Evolutionary conservation across 331 rosid genomes (phyloP).

Genomic region (Rhamnella rubrinervis): DNA sequence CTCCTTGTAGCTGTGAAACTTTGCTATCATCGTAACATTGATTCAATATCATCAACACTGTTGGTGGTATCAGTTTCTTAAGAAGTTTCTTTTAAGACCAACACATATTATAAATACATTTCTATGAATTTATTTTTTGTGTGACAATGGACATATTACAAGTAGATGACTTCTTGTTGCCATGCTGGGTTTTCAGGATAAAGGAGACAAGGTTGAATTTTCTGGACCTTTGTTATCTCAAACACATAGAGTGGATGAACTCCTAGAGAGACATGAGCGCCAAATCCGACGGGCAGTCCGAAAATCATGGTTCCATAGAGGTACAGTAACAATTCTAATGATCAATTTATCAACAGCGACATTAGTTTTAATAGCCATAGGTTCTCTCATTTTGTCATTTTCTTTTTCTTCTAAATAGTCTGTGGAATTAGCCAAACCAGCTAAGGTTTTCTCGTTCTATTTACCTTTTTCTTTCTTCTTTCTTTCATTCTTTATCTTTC

Average conservation of each 20-base stretch:
- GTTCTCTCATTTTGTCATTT: background rate
- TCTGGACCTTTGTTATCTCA: conserved; percentile 95
- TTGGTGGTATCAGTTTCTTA: background rate
- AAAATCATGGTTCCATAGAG: conserved; percentile 92
- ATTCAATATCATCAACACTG: conserved; percentile 1
- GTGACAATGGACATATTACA: background rate
- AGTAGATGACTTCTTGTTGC: background rate
- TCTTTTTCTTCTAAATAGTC: background rate
- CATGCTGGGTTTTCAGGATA: conserved; percentile 71
- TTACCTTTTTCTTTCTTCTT: background rate
- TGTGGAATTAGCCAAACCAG: background rate
- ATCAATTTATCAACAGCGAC: background rate
- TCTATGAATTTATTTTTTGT: background rate
- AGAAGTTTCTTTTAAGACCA: conserved; percentile 1
- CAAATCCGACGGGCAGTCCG: conserved; percentile 73
- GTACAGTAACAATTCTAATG: conserved; percentile 28
- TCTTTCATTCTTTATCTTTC: background rate
- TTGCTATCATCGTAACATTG: background rate
- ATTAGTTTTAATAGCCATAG: background rate
- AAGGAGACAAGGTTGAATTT: conserved; percentile 83
- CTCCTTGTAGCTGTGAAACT: conserved; percentile 9
- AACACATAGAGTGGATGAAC: conserved; percentile 83
- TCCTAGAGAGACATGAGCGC: conserved; percentile 83
- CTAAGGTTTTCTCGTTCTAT: background rate
- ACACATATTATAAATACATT: background rate